phyloP scores from a whole-genome alignment of 768 basidiomycete species.

The Tulasnella sp. region DNA sequence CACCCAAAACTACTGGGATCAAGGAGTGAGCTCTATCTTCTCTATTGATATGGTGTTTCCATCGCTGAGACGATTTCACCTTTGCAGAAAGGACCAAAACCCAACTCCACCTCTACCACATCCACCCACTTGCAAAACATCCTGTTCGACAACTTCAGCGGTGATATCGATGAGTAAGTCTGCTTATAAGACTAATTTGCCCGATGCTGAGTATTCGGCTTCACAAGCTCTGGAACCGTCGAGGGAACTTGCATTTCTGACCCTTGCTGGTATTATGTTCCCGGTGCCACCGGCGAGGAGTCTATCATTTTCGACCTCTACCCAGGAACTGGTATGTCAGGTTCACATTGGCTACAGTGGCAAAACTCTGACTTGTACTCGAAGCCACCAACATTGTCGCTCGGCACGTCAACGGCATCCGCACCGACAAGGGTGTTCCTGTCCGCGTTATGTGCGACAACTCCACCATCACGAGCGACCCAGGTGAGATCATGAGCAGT shows the following conservation, averaged over 20 bases:
- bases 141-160: conserved; percentile 52
- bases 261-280: conserved; percentile 55
- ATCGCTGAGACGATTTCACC: neutral
- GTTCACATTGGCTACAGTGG: neutral
- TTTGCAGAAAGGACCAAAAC: conserved; percentile 40
- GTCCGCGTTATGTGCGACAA: conserved; percentile 56
- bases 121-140: conserved; percentile 58
- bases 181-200: neutral
- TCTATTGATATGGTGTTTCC: neutral
- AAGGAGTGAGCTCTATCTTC: conserved; percentile 36
- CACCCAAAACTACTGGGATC: conserved; percentile 63
- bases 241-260: conserved; percentile 59
- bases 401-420: conserved; percentile 46
- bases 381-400: conserved; percentile 51
- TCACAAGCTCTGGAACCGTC: conserved; percentile 32
- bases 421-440: conserved; percentile 45
- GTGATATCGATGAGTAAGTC: conserved; percentile 47
- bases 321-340: conserved; percentile 47
- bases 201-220: neutral
- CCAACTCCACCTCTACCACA: conserved; percentile 45
- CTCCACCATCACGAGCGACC: conserved; percentile 35
- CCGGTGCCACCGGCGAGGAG: conserved; percentile 49
- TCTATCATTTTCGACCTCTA: conserved; percentile 58
- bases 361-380: neutral
- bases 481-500: neutral